These are phyloP conservation scores for Rhizopogon vesiculosus DNA, from an alignment of 768 basidiomycete genomes.

Conservation along the genomic window DNA sequence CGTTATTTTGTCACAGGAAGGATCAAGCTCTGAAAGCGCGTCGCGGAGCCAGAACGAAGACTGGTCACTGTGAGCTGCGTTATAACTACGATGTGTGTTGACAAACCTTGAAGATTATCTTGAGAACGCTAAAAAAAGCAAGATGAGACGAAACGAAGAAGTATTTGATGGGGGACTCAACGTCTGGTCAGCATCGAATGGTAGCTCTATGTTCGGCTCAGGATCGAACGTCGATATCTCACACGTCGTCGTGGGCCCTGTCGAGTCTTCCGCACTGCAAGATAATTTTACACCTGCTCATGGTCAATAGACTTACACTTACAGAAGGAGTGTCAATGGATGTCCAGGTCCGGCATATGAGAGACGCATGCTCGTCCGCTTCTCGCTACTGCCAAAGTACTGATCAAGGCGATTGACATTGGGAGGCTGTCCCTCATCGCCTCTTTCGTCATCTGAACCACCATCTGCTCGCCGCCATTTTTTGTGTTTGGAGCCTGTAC, in stretches of 20 bases:
- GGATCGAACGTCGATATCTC: slow-evolving; percentile 84
- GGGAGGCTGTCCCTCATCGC: slow-evolving; percentile 18
- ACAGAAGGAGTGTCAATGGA: slow-evolving; percentile 79
- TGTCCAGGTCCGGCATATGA: slow-evolving; percentile 74
- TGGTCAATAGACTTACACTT: slow-evolving; percentile 24
- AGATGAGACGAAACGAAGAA: slow-evolving; percentile 1
- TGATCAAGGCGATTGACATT: slow-evolving; percentile 42
- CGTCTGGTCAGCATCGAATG: slow-evolving; percentile 68
- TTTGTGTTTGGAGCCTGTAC: slow-evolving; percentile 35
- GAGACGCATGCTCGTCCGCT: slow-evolving; percentile 82
- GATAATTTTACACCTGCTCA: not conserved
- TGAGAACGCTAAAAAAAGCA: slow-evolving; percentile 49
- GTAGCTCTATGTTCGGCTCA: slow-evolving; percentile 75
- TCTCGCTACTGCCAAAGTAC: slow-evolving; percentile 53
- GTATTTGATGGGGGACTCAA: slow-evolving; percentile 20
- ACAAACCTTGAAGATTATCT: slow-evolving; percentile 80
- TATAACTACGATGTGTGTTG: not conserved
- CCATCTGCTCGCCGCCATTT: slow-evolving; percentile 46
- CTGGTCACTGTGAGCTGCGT: slow-evolving; percentile 5
- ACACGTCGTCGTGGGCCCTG: slow-evolving; percentile 82
- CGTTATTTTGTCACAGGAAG: slow-evolving; percentile 80
- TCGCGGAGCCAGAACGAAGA: slow-evolving; percentile 91
- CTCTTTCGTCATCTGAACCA: slow-evolving; percentile 39
- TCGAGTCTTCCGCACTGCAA: slow-evolving; percentile 67
- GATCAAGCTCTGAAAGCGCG: slow-evolving; percentile 86